Percentiles rank a stretch among this genome's conserved stretches.
phyloP scores from a whole-genome alignment of 139 green algal species.

The Tetradesmus obliquus region DNA sequence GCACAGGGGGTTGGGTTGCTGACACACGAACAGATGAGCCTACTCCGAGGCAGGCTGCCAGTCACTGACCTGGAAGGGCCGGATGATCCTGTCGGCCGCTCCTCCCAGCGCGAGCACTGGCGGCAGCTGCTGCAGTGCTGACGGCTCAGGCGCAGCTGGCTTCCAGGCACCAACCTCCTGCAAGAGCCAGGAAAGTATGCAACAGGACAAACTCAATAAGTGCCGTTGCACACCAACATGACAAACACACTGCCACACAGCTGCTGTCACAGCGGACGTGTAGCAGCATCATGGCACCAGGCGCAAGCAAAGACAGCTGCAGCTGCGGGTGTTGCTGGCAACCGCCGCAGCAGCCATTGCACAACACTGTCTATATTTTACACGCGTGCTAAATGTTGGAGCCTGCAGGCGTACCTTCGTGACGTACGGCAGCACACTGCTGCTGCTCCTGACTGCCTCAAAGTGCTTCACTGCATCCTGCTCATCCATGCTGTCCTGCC shows the following conservation, averaged over 20 bases:
- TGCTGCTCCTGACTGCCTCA: slow-evolving; percentile 28
- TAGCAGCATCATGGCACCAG: neutral
- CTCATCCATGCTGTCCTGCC: slow-evolving; percentile 16
- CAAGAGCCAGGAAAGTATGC: neutral
- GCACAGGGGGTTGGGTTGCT: too few species aligned
- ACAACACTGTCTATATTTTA: neutral
- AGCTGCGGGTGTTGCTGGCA: neutral
- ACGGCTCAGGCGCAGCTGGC: neutral
- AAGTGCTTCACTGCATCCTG: slow-evolving; percentile 1
- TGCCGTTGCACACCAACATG: neutral
- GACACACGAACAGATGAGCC: too few species aligned
- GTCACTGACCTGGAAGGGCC: slow-evolving; percentile 40
- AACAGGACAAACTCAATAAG: neutral
- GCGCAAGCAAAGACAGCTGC: neutral
- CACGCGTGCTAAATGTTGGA: neutral
- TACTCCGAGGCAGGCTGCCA: neutral
- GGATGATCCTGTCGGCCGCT: slow-evolving; percentile 39
- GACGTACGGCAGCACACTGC: slow-evolving; percentile 22
- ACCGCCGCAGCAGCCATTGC: neutral
- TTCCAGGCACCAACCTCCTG: slow-evolving; percentile 38
- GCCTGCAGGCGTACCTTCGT: neutral
- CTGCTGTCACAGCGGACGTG: neutral
- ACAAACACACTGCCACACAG: neutral
- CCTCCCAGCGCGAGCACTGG: slow-evolving; percentile 39
- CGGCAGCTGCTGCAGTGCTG: slow-evolving; percentile 15